A percentile compares a stretch with the other conserved stretches of the same genome.
Conservation (phyloP, 805 yeast species). For the Zygosaccharomyces lentus region DNA sequence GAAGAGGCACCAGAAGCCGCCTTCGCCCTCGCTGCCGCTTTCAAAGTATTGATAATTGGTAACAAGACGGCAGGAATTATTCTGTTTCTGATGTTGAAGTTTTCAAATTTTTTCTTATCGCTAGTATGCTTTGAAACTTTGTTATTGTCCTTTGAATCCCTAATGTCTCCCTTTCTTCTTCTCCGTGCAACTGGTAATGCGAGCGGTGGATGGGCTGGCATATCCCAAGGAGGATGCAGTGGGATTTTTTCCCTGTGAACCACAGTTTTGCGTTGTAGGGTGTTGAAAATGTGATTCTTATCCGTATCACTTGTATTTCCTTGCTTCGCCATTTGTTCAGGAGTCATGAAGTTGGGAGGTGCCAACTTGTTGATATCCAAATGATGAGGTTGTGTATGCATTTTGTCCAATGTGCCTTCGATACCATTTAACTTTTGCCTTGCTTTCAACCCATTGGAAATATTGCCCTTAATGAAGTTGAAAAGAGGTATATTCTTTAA, state of each 20-base stretch:
- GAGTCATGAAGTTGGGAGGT: slow-evolving; percentile 9
- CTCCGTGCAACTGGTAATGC: slow-evolving; percentile 31
- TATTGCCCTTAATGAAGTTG: slow-evolving; percentile 17
- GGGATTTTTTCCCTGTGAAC: slow-evolving; percentile 28
- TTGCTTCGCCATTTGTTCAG: slow-evolving; percentile 7
- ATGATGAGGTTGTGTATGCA: slow-evolving; percentile 9
- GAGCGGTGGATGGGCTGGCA: slow-evolving; percentile 32
- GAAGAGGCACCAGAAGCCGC: slow-evolving; percentile 34
- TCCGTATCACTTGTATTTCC: slow-evolving; percentile 6
- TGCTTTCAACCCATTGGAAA: slow-evolving; percentile 2
- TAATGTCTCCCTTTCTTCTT: slow-evolving; percentile 16
- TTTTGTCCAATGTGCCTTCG: slow-evolving; percentile 19
- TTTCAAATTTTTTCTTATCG: slow-evolving; percentile 6
- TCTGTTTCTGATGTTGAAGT: slow-evolving; percentile 16
- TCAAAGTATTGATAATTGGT: slow-evolving; percentile 32
- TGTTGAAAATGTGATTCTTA: slow-evolving; percentile 9
- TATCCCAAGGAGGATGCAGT: slow-evolving; percentile 35
- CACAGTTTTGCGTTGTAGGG: slow-evolving; percentile 23
- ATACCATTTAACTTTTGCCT: slow-evolving; percentile 19
- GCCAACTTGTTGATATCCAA: slow-evolving; percentile 11
- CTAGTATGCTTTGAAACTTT: slow-evolving; percentile 2
- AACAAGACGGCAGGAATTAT: slow-evolving; percentile 28
- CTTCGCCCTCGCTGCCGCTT: slow-evolving; percentile 34
- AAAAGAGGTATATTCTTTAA: slow-evolving; percentile 29
- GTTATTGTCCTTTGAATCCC: background rate